Evolutionary conservation across 179 eudicot species (phyloP).

Genomic region (Beta macrorhiza): DNA sequence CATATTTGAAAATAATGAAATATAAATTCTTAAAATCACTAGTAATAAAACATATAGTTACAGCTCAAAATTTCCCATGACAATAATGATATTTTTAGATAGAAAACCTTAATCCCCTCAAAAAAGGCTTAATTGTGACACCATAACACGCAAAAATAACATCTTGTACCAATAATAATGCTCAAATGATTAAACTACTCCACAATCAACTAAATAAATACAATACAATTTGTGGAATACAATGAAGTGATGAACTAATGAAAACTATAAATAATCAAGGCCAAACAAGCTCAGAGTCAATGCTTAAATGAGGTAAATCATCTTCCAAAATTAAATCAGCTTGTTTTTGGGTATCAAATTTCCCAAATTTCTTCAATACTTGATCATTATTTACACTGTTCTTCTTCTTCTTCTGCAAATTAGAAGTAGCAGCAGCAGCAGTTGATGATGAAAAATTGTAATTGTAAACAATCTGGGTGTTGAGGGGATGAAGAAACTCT

Average conservation of each 20-base stretch:
- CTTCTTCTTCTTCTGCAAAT: slow-evolving; percentile 1
- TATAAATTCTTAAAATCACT: no score
- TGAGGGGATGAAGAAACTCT: slow-evolving; percentile 35
- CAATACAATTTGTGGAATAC: neutral
- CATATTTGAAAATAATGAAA: no score
- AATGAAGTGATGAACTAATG: no score
- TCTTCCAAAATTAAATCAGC: slow-evolving; percentile 16
- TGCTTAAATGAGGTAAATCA: slow-evolving; percentile 25
- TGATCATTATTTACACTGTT: neutral
- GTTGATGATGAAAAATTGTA: slow-evolving; percentile 11
- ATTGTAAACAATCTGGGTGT: slow-evolving; percentile 19
- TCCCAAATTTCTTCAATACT: slow-evolving; percentile 2
- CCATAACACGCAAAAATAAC: neutral
- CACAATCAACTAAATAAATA: neutral
- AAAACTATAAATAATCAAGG: slow-evolving; percentile 19
- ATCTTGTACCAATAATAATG: neutral
- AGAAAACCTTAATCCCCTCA: no score
- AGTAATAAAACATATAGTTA: no score
- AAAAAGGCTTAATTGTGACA: no score
- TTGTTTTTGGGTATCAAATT: slow-evolving; percentile 1
- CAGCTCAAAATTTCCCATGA: no score
- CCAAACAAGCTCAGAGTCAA: slow-evolving; percentile 40
- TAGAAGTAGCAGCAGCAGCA: neutral
- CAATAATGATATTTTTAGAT: no score
- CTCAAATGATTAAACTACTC: neutral